Evolutionary conservation across 1,284 basidiomycete genomes (phyloP).

Genomic region (Apiotrichum montevideense): DNA sequence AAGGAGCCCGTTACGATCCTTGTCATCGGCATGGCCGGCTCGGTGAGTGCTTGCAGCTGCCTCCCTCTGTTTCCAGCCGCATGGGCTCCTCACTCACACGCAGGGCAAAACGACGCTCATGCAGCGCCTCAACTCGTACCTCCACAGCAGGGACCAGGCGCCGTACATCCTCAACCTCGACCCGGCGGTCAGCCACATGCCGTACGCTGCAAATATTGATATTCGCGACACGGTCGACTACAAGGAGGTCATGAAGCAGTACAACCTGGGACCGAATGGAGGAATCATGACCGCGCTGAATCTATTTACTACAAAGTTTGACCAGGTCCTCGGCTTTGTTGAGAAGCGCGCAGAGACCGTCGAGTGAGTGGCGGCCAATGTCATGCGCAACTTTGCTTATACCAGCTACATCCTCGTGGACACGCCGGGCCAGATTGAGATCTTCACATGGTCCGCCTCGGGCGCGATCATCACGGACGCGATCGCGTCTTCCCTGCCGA

Average conservation of each 20-base stretch:
- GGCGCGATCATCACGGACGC: conserved; percentile 98
- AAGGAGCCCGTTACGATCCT: conserved; percentile 72
- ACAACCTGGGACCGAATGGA: conserved; percentile 96
- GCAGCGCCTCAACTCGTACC: conserved; percentile 80
- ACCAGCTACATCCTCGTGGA: conserved; percentile 85
- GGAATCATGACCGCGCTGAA: conserved; percentile 96
- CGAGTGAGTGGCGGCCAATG: conserved; percentile 57
- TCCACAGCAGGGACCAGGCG: conserved; percentile 59
- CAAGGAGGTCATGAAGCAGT: conserved; percentile 99
- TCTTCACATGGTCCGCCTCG: conserved; percentile 99
- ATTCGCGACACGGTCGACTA: conserved; percentile 98
- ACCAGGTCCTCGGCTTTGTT: conserved; percentile 87
- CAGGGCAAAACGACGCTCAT: conserved; percentile 97
- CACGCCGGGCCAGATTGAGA: conserved; percentile 98
- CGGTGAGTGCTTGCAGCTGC: conserved; percentile 25
- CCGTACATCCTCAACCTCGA: conserved; percentile 98
- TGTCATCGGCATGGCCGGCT: conserved; percentile 57
- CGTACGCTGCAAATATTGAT: conserved; percentile 95
- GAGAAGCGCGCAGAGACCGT: conserved; percentile 84
- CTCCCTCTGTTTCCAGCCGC: too few species aligned
- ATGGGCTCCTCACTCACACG: background rate
- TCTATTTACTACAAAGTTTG: conserved; percentile 97
- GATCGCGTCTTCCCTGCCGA: conserved; percentile 86
- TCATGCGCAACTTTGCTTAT: too few species aligned
- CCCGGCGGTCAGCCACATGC: conserved; percentile 83